Base-by-base conservation (phyloP, 768 basidiomycete species). In the Podaxis sp. region DNA sequence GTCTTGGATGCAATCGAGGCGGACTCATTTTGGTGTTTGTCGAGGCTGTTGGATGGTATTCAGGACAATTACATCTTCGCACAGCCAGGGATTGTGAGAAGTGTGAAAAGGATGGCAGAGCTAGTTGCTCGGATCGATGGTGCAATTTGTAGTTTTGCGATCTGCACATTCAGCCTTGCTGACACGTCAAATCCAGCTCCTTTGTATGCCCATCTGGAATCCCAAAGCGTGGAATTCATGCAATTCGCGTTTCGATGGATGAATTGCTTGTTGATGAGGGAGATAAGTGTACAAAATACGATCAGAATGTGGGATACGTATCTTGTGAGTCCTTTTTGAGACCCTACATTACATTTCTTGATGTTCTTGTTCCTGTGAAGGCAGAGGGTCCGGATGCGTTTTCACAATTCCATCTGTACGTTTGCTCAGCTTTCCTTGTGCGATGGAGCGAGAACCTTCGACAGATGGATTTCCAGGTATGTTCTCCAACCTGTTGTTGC, bases 291-390 rank as follows among this genome's bases (percentile, higher is more conserved):
- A 52, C 86, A 89, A 67, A 96, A 98, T 72, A 98, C 96, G 16
- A 92, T 98, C 53, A 84, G 97, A 58, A 98, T 98, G 96, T 99
- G 97, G 97, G 97, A 99, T 72, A 98, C 97, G 11, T 99, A 99
- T 73, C 76, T 99, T 69, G 97, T 98, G 62, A 59, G 92, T 74
- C 3, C 18, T 53, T 60, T 60, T 44, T 98, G 63, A 61, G 92
- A 74, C 3, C 23, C 53, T 59, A n/a, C 16, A 9, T 44, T 44
- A 28, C n/a, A 16, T 2, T 23, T 7, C 27, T 51, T 36, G 44
- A 13, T 6, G 50, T 40, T 63, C n/a, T 18, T 23, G 47, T 48
- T 42, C 16, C 27, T 51, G 14, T 47, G 1, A 62, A 99, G 97
- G 90, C 96, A 13, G 97, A 99, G 75, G 97, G 97, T 4, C 80